These are phyloP conservation scores for Retiboletus fuscus DNA, from an alignment of 1,284 basidiomycete species.

Conservation along the genomic window DNA sequence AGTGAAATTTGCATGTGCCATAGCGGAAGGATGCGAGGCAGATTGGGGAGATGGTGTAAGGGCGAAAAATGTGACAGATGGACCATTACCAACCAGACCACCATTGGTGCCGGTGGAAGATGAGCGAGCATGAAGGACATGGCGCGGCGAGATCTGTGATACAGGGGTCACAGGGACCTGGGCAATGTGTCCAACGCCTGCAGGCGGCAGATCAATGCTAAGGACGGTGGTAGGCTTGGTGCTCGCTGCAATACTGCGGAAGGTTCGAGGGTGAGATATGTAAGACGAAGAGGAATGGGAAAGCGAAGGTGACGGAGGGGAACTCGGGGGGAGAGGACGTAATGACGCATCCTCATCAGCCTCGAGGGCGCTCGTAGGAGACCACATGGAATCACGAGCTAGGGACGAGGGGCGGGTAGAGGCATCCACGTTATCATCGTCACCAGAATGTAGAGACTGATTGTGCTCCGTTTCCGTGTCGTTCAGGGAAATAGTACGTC, in stretches of 20 bases:
- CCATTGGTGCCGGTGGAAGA: conserved; percentile 64
- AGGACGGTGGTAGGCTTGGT: conserved; percentile 96
- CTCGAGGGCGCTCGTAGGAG: conserved; percentile 75
- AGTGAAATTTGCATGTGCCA: conserved; percentile 49
- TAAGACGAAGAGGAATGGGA: conserved; percentile 83
- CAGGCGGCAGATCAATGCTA: conserved; percentile 83
- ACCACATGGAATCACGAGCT: conserved; percentile 78
- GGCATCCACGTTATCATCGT: conserved; percentile 56
- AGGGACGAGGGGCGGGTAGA: conserved; percentile 66
- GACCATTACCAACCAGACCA: conserved; percentile 57
- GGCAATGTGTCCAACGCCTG: conserved; percentile 90
- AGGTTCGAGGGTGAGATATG: conserved; percentile 81
- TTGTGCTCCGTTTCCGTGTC: conserved; percentile 55
- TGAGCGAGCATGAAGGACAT: conserved; percentile 68
- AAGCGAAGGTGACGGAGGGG: too few species aligned
- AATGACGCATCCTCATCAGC: conserved; percentile 93
- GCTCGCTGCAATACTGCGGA: conserved; percentile 85
- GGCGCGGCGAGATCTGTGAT: conserved; percentile 57
- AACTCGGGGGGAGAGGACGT: conserved; percentile 86
- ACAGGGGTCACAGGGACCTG: conserved; percentile 77
- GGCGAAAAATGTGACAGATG: conserved; percentile 77
- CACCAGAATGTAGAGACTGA: conserved; percentile 52
- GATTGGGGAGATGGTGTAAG: conserved; percentile 64
- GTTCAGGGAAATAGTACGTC: conserved; percentile 74
- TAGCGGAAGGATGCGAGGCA: conserved; percentile 60